Evolutionary conservation across 257 asterid species (phyloP), one percentile per base, ranked within the genome.

Genomic region (Nicotiana tabacum): DNA sequence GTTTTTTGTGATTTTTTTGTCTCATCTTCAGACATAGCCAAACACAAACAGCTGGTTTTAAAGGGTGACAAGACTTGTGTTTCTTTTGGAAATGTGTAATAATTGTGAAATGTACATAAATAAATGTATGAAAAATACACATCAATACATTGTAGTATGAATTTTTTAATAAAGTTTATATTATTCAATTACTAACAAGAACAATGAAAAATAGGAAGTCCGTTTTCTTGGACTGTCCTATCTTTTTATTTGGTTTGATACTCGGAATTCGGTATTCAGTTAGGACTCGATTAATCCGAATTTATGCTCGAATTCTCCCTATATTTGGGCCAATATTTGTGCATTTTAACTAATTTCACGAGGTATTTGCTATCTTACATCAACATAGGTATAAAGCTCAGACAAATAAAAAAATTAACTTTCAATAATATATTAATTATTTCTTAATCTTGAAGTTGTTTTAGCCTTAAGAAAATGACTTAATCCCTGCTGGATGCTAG

Each of bases 31-130:
- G 77, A 62, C 83, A 80, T 27, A 77, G 18, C 79, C 86, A 84
- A 87, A 81, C 90, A 84, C 51, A 82, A 80, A 83, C 86, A 86
- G 88, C 89, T 88, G 62, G 85, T 82, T 35, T 77, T 82, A 74
- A 55, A 74, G 37, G 17, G 70, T 74, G 67, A 67, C 74, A 39
- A 35, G 66, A 16, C 51, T 66, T 83, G 35, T 61, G 60, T 70
- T 81, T 32, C 11, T 77, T 77, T 7, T 30, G 18, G 9, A 7
- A 56, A 16, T 12, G 17, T 65, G 77, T 56, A 72, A 15, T 74
- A 65, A 29, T 58, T 15, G 21, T n/a, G 11, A 53, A 57, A 39
- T 69, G 33, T 35, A 30, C n/a, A n/a, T 9, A 18, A 16, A 9
- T 2, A 7, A 77, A 10, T 68, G 17, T 39, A 3, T 61, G 5